A percentile compares a stretch with the other conserved stretches of the same genome.
These are phyloP conservation scores for Dendrobium nobile DNA, from an alignment of 106 monocot genomes.

Conservation along the genomic window DNA sequence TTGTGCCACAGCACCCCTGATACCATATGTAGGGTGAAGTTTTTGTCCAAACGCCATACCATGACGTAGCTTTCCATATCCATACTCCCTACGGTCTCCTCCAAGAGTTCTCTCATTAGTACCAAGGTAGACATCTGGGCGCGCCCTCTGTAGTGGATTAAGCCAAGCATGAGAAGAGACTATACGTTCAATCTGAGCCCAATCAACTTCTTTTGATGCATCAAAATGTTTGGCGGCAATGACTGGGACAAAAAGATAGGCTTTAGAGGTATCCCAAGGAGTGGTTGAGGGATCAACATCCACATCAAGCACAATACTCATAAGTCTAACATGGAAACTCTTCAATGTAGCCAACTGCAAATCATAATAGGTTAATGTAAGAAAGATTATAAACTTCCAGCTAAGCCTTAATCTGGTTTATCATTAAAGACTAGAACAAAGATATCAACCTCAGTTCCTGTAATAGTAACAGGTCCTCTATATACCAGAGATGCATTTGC, in stretches of 20 bases:
- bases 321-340: constrained; percentile 93
- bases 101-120: constrained; percentile 94
- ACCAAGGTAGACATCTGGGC: constrained; percentile 93
- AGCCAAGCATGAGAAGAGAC: constrained; percentile 70
- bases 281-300: constrained; percentile 94
- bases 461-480: constrained; percentile 59
- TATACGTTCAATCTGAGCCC: constrained; percentile 59
- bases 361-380: constrained; percentile 6
- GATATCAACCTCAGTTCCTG: constrained; percentile 45
- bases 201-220: constrained; percentile 74
- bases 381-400: neutral
- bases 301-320: constrained; percentile 99
- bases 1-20: constrained; percentile 87
- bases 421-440: neutral
- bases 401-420: neutral
- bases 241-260: constrained; percentile 86
- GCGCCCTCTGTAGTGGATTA: constrained; percentile 93
- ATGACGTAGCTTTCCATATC: constrained; percentile 86
- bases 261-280: constrained; percentile 98
- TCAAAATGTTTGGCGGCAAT: constrained; percentile 31
- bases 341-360: constrained; percentile 73
- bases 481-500: constrained; percentile 87
- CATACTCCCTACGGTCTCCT: constrained; percentile 96
- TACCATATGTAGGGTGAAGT: constrained; percentile 90
- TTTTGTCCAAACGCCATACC: constrained; percentile 70